These are phyloP conservation scores for Trichocomaceae sp. DNA, from an alignment of 2,329 filamentous ascomycete genomes.

Conservation along the genomic window DNA sequence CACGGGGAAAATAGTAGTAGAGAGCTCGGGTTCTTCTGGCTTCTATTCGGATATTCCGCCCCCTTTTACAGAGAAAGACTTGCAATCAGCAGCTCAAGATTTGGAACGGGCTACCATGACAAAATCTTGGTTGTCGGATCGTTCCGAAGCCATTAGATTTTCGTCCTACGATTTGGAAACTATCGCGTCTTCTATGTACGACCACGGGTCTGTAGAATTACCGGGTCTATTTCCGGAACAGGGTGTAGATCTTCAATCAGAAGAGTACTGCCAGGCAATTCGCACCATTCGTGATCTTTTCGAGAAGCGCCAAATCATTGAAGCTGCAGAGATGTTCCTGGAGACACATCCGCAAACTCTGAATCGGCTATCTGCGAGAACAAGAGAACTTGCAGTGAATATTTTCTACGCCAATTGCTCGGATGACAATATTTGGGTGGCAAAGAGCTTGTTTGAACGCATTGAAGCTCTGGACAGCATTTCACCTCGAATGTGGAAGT, in stretches of 20 bases:
- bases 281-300: constrained; percentile 19
- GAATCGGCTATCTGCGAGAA: constrained; percentile 21
- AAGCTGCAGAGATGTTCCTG: constrained; percentile 33
- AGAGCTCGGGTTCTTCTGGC: not conserved
- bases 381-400: constrained; percentile 25
- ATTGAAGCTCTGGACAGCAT: constrained; percentile 28
- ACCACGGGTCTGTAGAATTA: no score
- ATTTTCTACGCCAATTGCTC: constrained; percentile 33
- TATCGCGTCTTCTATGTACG: not conserved
- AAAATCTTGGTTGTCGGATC: constrained; percentile 3
- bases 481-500: constrained; percentile 30
- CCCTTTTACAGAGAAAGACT: not conserved
- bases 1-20: not conserved
- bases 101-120: constrained; percentile 1
- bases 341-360: constrained; percentile 19
- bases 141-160: constrained; percentile 5
- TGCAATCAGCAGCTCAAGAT: constrained; percentile 3
- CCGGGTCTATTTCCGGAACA: not conserved
- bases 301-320: constrained; percentile 24
- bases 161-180: not conserved
- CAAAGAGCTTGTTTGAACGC: constrained; percentile 31
- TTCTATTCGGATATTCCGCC: not conserved
- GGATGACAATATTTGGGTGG: constrained; percentile 33
- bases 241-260: not conserved
- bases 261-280: not conserved